These are phyloP conservation scores for Cadophora luteo-olivacea DNA, from an alignment of 2,329 filamentous ascomycete species.

Conservation along the genomic window DNA sequence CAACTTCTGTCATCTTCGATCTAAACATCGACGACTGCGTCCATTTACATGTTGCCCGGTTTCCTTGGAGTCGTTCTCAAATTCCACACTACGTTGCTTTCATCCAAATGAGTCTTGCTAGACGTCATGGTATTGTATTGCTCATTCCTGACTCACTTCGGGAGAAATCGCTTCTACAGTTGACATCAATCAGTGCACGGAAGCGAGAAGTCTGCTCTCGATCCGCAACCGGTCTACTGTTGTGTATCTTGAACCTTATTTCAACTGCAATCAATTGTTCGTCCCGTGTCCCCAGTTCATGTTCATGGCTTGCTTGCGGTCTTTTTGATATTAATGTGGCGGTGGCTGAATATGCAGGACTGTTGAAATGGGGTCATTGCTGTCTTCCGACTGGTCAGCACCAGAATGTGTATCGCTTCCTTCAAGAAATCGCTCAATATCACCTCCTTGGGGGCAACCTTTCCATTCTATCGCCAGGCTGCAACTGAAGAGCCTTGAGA, in stretches of 20 bases:
- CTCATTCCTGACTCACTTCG: background rate
- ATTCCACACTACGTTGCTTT: background rate
- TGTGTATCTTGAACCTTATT: background rate
- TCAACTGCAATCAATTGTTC: background rate
- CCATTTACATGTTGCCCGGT: background rate
- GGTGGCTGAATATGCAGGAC: conserved; percentile 5
- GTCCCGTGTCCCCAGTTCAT: background rate
- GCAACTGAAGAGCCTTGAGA: background rate
- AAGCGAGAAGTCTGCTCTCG: background rate
- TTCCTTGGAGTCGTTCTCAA: background rate
- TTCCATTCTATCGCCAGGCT: background rate
- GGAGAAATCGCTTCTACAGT: background rate
- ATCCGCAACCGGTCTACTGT: background rate
- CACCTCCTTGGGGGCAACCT: background rate
- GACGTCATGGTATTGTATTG: background rate
- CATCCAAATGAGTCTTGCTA: background rate
- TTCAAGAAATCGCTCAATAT: background rate
- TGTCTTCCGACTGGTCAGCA: background rate
- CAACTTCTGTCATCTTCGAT: background rate
- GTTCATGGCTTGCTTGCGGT: background rate
- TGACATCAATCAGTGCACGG: background rate
- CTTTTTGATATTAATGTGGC: conserved; percentile 4
- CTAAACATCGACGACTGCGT: background rate
- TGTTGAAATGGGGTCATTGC: background rate
- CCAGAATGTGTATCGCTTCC: conserved; percentile 8